A percentile compares a stretch with the other conserved stretches of the same genome.
Conservation (phyloP, 169 alveolate genomes). For the Eimeria zaria region DNA sequence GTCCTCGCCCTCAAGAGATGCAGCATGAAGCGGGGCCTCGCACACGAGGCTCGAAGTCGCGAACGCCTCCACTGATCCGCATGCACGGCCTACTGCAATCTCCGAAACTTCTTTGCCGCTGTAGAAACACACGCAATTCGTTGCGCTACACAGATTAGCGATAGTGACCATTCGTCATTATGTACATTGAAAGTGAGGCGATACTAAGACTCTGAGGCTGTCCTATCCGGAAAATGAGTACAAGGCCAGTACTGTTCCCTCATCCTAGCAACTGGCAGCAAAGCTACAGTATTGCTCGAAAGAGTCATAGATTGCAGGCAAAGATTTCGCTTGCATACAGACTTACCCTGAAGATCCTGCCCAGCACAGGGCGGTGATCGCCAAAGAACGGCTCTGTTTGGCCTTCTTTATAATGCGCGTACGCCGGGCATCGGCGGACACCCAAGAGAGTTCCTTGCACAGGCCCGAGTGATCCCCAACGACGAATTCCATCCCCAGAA, state of each 20-base stretch:
- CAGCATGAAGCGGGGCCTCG: slow-evolving; percentile 5
- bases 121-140: slow-evolving; percentile 17
- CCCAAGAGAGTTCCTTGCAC: slow-evolving; percentile 65
- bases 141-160: not conserved
- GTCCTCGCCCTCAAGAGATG: not conserved
- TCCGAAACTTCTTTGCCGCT: slow-evolving; percentile 64
- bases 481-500: slow-evolving; percentile 79
- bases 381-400: slow-evolving; percentile 63
- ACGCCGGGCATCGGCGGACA: slow-evolving; percentile 45
- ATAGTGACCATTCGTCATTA: not conserved
- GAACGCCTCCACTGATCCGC: slow-evolving; percentile 50
- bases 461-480: slow-evolving; percentile 81
- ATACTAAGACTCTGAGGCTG: not conserved
- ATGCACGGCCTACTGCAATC: slow-evolving; percentile 59
- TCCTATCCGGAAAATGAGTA: not conserved
- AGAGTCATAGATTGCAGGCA: not conserved
- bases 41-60: slow-evolving; percentile 34
- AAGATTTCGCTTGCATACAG: not conserved
- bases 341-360: slow-evolving; percentile 56
- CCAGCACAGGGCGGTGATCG: slow-evolving; percentile 49
- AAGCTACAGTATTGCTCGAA: not conserved
- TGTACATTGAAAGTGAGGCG: not conserved
- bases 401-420: slow-evolving; percentile 74
- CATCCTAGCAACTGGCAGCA: not conserved
- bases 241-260: not conserved